Evolutionary conservation across 2,329 filamentous ascomycete genomes (phyloP).

Genomic region (Pseudogymnoascus sp.): DNA sequence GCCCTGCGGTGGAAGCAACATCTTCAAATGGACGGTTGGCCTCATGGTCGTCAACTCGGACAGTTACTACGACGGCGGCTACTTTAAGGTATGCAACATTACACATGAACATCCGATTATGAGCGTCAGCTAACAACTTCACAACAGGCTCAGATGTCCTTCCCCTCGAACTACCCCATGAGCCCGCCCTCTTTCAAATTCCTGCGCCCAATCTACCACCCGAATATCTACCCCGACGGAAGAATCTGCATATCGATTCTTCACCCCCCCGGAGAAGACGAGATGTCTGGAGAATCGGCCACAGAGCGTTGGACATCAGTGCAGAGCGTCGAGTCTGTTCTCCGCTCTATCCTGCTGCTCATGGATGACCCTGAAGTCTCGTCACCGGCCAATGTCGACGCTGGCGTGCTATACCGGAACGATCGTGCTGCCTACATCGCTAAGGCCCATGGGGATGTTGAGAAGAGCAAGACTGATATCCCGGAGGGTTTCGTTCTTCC

Average conservation of each 20-base stretch:
- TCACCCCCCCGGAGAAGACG: conserved; percentile 83
- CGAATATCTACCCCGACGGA: conserved; percentile 88
- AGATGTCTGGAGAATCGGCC: conserved; percentile 83
- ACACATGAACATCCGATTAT: neutral
- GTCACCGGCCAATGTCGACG: conserved; percentile 92
- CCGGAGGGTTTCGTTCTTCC: conserved; percentile 78
- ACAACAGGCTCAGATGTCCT: conserved; percentile 69
- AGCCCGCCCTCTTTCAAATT: conserved; percentile 86
- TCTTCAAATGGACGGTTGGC: conserved; percentile 80
- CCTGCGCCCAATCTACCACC: conserved; percentile 71
- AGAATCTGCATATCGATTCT: conserved; percentile 95
- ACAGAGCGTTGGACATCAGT: conserved; percentile 91
- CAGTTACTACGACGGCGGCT: conserved; percentile 85
- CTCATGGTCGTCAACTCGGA: conserved; percentile 91
- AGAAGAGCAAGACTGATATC: conserved; percentile 69
- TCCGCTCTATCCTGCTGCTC: conserved; percentile 84
- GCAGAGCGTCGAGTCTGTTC: conserved; percentile 88
- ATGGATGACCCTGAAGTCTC: conserved; percentile 91
- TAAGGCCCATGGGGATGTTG: conserved; percentile 62
- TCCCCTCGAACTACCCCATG: conserved; percentile 84
- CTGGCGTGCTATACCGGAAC: conserved; percentile 77
- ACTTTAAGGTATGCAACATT: conserved; percentile 58
- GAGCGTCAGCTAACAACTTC: conserved; percentile 10
- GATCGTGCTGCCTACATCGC: conserved; percentile 61
- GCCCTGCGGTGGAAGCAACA: conserved; percentile 70